phyloP scores from a whole-genome alignment of 768 basidiomycete genomes.

The Phaeotremella fagi region DNA sequence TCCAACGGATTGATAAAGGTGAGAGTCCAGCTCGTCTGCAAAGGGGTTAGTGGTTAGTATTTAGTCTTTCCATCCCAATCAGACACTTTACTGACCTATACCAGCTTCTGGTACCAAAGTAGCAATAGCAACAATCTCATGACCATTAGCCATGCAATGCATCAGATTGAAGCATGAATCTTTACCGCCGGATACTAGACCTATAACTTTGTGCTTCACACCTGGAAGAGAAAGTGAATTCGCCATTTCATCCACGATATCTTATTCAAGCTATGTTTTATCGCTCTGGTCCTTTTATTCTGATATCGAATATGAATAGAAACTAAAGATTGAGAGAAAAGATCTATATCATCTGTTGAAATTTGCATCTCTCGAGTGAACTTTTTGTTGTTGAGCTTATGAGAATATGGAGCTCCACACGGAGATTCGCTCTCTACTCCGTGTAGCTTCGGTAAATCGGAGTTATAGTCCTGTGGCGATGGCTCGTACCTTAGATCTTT shows the following conservation, averaged over 20 bases:
- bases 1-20: constrained; percentile 98
- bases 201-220: constrained; percentile 65
- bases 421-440: too few relatives aligned
- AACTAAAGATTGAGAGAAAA: too few relatives aligned
- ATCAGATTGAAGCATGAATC: constrained; percentile 94
- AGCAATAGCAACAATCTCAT: constrained; percentile 80
- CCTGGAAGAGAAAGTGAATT: constrained; percentile 12
- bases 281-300: neutral
- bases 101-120: constrained; percentile 77
- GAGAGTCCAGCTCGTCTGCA: constrained; percentile 94
- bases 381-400: neutral
- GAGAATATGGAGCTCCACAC: neutral
- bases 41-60: neutral
- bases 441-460: too few relatives aligned
- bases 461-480: too few relatives aligned
- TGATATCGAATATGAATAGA: too few relatives aligned
- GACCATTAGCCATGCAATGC: constrained; percentile 79
- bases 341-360: too few relatives aligned
- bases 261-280: neutral
- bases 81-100: constrained; percentile 60
- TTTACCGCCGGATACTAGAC: constrained; percentile 92
- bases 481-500: too few relatives aligned
- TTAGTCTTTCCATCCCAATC: neutral
- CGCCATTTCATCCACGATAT: neutral
- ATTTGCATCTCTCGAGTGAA: neutral